Percentiles rank a stretch among this genome's conserved stretches.
These are phyloP conservation scores for Chlorella ohadii DNA, from an alignment of 139 green algal species.

Conservation along the genomic window DNA sequence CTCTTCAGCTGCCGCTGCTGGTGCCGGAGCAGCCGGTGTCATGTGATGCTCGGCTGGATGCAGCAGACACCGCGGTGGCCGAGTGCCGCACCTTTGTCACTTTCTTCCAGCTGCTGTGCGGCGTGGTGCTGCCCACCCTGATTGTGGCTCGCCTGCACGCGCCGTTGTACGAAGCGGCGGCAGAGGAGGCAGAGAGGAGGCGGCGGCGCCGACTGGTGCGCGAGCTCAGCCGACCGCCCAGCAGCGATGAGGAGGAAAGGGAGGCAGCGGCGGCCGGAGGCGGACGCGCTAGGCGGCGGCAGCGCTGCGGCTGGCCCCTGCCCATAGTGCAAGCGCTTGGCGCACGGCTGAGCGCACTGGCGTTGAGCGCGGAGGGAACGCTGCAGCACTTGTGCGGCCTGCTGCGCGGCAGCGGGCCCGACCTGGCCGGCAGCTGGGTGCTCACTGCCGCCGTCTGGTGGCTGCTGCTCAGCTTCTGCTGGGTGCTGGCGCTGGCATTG, in stretches of 20 bases:
- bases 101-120: not conserved
- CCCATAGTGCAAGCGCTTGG: no score
- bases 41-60: not conserved
- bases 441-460: not conserved
- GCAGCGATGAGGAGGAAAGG: not conserved
- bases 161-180: not conserved
- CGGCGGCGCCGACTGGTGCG: not conserved
- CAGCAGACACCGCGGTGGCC: not conserved
- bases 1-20: not conserved
- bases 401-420: not conserved
- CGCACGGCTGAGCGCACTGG: not conserved
- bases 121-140: not conserved
- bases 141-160: not conserved
- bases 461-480: conserved; percentile 2
- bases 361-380: not conserved
- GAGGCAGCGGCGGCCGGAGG: not conserved
- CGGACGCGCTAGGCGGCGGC: no score
- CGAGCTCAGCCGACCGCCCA: not conserved
- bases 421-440: not conserved
- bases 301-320: not conserved
- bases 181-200: not conserved
- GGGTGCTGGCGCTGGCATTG: not conserved
- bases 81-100: not conserved
- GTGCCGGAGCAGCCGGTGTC: not conserved
- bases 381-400: conserved; percentile 1